Evolutionary conservation across 2,329 filamentous ascomycete genomes (phyloP), one percentile per base, ranked within the genome.

Genomic region (Tolypocladium ovalisporum): DNA sequence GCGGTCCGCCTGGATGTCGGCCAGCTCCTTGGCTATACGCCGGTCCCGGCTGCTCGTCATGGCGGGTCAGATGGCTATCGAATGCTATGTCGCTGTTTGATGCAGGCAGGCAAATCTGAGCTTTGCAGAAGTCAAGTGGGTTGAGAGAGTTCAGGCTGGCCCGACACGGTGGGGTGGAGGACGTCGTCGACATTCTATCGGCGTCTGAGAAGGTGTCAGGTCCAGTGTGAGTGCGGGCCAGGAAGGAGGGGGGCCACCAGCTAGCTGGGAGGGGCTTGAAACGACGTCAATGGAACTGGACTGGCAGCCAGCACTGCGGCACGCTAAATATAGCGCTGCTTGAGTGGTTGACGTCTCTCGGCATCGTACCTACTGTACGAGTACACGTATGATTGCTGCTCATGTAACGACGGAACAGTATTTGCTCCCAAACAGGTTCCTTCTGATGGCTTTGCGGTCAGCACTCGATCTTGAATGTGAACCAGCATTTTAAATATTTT

Each of bases 1-100:
- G 60, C 69, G 74, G 79, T 99, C 94, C 60, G 78, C 78, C 54
- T 84, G 74, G 63, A 94, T 89, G 67, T 93, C 89, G 60, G 76
- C 75, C 57, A 94, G 79, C 79, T 94, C 89, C 73, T 92, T 93
- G 62, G 82, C 76, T 56, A 94, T 81, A 54, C 85, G 80, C 54
- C 84, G 78, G 58, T 80, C 75, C 60, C 81, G 73, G 52, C 77
- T 81, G 51, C 75, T 78, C 54, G 77, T 70, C 77, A 79, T 82
- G 66, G 65, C 62, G 59, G 58, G 29, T 9, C 15, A 35, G 29
- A 35, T 52, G 19, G n/a, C 19, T 52, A 35, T 52, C 47, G 47
- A n/a, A 52, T 52, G 47, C 47, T n/a, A n/a, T n/a, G 27, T 49
- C 44, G 27, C 24, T 9, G 17, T 29, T 17, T 44, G 36, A 35